phyloP scores from a whole-genome alignment of 1,284 basidiomycete genomes.

The Porogramme epimiltina region DNA sequence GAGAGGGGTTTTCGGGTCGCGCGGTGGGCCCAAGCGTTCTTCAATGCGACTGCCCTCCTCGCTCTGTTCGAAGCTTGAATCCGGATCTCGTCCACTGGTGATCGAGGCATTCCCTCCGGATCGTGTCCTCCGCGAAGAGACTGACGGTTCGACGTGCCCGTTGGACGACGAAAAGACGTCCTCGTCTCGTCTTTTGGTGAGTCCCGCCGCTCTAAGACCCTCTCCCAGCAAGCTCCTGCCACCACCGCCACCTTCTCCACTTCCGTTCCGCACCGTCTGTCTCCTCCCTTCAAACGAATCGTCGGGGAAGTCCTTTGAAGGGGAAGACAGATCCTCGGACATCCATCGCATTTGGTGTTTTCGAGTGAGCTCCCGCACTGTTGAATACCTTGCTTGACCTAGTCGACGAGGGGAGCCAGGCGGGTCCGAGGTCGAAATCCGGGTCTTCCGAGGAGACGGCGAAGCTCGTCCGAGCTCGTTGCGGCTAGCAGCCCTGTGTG shows the following conservation, averaged over 20 bases:
- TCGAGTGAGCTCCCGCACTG: constrained; percentile 45
- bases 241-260: constrained; percentile 61
- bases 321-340: constrained; percentile 36
- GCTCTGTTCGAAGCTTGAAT: constrained; percentile 13
- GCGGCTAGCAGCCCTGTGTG: constrained; percentile 22
- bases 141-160: constrained; percentile 5
- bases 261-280: constrained; percentile 60
- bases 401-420: constrained; percentile 31
- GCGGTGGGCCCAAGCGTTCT: constrained; percentile 21
- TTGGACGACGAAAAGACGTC: constrained; percentile 40
- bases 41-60: constrained; percentile 11
- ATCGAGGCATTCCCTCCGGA: constrained; percentile 26
- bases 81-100: constrained; percentile 15
- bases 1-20: constrained; percentile 28
- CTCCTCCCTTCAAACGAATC: constrained; percentile 32
- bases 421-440: constrained; percentile 29
- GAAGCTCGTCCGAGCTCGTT: constrained; percentile 22
- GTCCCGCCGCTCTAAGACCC: constrained; percentile 71
- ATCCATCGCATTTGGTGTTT: constrained; percentile 56
- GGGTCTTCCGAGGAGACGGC: constrained; percentile 23
- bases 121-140: constrained; percentile 21
- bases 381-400: constrained; percentile 42
- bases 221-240: constrained; percentile 65
- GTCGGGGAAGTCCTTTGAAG: constrained; percentile 31
- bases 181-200: constrained; percentile 45